Percentiles rank a stretch among this genome's conserved stretches.
These are phyloP conservation scores for Erysimum pusillum DNA, from an alignment of 441 rosid species.

Conservation along the genomic window DNA sequence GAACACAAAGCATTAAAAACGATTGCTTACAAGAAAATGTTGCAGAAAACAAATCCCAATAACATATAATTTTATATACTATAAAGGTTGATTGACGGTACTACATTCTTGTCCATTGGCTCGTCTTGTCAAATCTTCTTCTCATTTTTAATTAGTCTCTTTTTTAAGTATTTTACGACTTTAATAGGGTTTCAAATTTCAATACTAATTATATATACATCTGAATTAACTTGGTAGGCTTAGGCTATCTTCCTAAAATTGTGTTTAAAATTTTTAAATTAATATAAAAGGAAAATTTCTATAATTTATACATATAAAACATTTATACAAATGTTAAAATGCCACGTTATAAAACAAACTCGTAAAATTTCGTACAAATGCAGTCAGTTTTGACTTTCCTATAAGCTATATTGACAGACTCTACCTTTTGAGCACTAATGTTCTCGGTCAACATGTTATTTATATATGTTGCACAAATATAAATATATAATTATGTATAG, in stretches of 20 bases:
- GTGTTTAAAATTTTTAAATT: not conserved
- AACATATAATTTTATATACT: not conserved
- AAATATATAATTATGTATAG: too few species aligned
- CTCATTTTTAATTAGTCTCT: constrained; percentile 9
- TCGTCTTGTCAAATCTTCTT: constrained; percentile 50
- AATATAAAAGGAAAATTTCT: not conserved
- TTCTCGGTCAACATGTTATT: constrained; percentile 11
- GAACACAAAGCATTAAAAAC: constrained; percentile 50
- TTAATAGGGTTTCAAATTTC: not conserved
- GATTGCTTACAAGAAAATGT: constrained; percentile 49
- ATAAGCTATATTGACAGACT: not conserved
- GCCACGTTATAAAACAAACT: not conserved
- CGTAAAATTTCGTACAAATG: not conserved
- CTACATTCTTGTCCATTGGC: constrained; percentile 50
- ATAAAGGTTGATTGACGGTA: constrained; percentile 47
- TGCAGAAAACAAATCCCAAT: constrained; percentile 48
- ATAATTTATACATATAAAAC: not conserved
- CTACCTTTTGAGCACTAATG: not conserved
- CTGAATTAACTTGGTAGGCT: not conserved
- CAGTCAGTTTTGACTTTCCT: constrained; percentile 28
- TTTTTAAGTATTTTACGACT: not conserved
- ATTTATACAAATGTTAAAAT: not conserved
- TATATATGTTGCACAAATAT: not conserved
- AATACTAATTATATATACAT: not conserved
- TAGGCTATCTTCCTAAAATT: not conserved